Evolutionary conservation across 2,329 filamentous ascomycete species (phyloP), one percentile per base, ranked within the genome.

Genomic region (Diaporthe caulivora): DNA sequence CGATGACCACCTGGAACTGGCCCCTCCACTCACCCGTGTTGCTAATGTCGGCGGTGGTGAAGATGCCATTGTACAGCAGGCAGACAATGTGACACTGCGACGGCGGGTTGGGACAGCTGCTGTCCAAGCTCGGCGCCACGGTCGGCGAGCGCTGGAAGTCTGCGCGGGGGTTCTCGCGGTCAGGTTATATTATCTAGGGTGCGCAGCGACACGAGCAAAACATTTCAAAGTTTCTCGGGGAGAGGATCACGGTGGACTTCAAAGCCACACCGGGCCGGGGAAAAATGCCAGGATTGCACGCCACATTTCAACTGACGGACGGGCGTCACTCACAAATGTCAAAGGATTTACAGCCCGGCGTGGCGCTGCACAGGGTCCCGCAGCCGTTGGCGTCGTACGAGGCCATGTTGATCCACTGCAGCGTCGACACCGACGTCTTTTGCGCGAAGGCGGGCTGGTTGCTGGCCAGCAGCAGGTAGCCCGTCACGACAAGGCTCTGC

Each of bases 41-140:
- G n/a, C 15, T 37, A 11, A 72, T 2, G 29, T 72, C 60, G 29
- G 18, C 29, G 11, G 34, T 3, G 21, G 44, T 40, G 10, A 72
- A 40, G 1, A 9, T 54, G n/a, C 53, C 51, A 31, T 49, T 49
- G 15, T 65, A 72, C 15, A 62, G 34, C 44, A 47, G 34, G 26
- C 69, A 72, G 24, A 69, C 31, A 24, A 72, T 47, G 17, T 54
- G 58, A 18, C 60, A 72, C 72, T 62, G 70, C 3, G 69, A 49
- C n/a, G 51, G 57, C 44, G 54, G 54, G 44, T 40, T 47, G 21
- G 53, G 53, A 37, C 60, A 57, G 24, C 51, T 47, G 9, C 11
- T 49, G 34, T 74, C 49, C 29, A 18, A 34, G 24, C 72, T 74
- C n/a, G 58, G 68, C 26, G 42, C 58, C 13, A 72, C 31, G 15